Evolutionary conservation across 352 stramenopile genomes (phyloP).

Genomic region (Thalassiosira hispida): DNA sequence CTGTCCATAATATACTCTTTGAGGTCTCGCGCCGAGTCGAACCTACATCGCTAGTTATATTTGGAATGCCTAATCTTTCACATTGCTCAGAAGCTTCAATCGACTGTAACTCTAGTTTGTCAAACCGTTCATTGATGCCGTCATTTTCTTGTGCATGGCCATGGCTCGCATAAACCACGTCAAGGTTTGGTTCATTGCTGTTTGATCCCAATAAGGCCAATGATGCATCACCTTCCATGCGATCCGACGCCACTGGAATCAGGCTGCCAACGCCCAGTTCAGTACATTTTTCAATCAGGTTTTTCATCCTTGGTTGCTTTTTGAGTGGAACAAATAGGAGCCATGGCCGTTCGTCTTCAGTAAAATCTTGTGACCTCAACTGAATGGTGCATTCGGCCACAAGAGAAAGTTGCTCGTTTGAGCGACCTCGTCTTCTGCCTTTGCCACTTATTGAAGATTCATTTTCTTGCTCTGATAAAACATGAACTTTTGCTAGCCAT

Average conservation of each 20-base stretch:
- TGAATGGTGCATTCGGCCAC: slow-evolving; percentile 54
- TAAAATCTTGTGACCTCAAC: slow-evolving; percentile 34
- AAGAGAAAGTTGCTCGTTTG: slow-evolving; percentile 26
- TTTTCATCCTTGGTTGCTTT: slow-evolving; percentile 69
- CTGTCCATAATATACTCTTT: slow-evolving; percentile 22
- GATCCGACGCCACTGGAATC: slow-evolving; percentile 52
- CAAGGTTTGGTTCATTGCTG: not conserved
- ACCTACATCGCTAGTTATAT: slow-evolving; percentile 22
- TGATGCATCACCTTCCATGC: slow-evolving; percentile 34
- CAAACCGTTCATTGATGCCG: slow-evolving; percentile 16
- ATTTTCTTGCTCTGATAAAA: slow-evolving; percentile 7
- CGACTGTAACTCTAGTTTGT: slow-evolving; percentile 64
- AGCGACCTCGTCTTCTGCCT: slow-evolving; percentile 10
- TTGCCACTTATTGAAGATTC: slow-evolving; percentile 10
- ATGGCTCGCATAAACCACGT: slow-evolving; percentile 15
- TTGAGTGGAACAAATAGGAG: slow-evolving; percentile 60
- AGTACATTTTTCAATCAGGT: slow-evolving; percentile 80
- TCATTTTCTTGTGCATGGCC: slow-evolving; percentile 19
- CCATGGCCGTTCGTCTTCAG: slow-evolving; percentile 28
- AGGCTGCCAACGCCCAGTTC: slow-evolving; percentile 67
- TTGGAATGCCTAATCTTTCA: slow-evolving; percentile 73
- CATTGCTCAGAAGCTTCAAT: slow-evolving; percentile 80
- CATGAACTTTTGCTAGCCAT: slow-evolving; percentile 71
- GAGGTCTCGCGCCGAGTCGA: slow-evolving; percentile 5
- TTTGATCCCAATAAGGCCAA: slow-evolving; percentile 6